Evolutionary conservation across 306 rosid species (phyloP).

Genomic region (Delonix regia): DNA sequence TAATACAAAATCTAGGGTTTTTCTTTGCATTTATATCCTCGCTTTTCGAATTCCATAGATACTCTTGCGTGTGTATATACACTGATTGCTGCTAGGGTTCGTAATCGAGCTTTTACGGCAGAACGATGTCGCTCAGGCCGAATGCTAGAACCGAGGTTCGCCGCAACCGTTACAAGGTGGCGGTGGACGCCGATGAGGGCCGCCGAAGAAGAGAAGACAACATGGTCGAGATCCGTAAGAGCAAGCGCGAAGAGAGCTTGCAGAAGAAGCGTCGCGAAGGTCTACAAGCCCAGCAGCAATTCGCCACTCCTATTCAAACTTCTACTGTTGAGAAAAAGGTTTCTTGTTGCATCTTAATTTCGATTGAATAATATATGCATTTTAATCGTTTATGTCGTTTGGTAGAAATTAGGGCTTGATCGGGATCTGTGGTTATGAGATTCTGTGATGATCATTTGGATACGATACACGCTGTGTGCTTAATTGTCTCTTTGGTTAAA

Average conservation of each 20-base stretch:
- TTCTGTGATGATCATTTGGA: conserved; percentile 21
- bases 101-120: background rate
- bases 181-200: conserved; percentile 92
- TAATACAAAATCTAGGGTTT: conserved; percentile 49
- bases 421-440: conserved; percentile 8
- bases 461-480: background rate
- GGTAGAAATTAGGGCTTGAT: conserved; percentile 30
- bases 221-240: conserved; percentile 95
- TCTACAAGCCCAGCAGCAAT: conserved; percentile 73
- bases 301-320: conserved; percentile 50
- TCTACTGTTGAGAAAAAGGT: conserved; percentile 81
- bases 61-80: background rate
- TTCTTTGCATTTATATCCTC: background rate
- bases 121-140: conserved; percentile 86
- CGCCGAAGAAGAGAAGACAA: conserved; percentile 91
- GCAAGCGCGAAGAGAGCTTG: conserved; percentile 88
- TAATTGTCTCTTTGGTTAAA: background rate
- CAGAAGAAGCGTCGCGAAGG: conserved; percentile 92
- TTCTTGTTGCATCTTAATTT: background rate
- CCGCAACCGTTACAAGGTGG: conserved; percentile 91
- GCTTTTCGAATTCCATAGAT: conserved; percentile 26
- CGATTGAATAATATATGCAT: background rate
- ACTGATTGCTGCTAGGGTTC: conserved; percentile 27
- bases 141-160: conserved; percentile 87
- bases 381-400: background rate